phyloP scores from a whole-genome alignment of 805 yeast species.

The Zygosaccharomyces bisporus region DNA sequence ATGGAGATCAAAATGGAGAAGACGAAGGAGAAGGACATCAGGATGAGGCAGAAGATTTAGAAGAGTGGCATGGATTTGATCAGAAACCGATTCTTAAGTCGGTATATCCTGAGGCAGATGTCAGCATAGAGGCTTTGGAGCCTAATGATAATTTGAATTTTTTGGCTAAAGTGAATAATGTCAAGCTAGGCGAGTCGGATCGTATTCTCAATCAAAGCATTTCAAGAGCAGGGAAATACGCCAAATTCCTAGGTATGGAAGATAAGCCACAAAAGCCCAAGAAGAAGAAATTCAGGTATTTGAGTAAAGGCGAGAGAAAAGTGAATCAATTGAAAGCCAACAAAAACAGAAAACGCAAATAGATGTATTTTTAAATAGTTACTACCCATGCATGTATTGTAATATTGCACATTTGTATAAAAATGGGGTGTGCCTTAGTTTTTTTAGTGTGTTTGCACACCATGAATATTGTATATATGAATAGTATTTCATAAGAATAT shows the following conservation, averaged over 20 bases:
- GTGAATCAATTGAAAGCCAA: conserved; percentile 48
- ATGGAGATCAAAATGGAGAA: conserved; percentile 21
- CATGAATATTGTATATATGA: no score
- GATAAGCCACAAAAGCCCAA: conserved; percentile 40
- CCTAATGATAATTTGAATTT: conserved; percentile 53
- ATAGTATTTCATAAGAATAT: no score
- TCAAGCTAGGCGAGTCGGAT: conserved; percentile 63
- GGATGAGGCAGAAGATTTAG: conserved; percentile 15
- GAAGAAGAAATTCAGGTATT: conserved; percentile 84
- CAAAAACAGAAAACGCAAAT: conserved; percentile 37
- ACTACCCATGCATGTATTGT: background rate
- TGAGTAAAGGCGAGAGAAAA: conserved; percentile 75
- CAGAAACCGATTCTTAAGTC: conserved; percentile 36
- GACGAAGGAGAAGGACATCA: conserved; percentile 19
- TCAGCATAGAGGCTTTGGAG: conserved; percentile 47
- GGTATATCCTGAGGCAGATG: conserved; percentile 39
- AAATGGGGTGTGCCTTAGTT: background rate
- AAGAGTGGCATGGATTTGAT: conserved; percentile 41
- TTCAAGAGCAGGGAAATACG: conserved; percentile 78
- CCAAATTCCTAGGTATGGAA: conserved; percentile 56
- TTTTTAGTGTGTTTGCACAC: background rate
- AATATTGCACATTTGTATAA: conserved; percentile 1
- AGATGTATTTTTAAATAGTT: conserved; percentile 1
- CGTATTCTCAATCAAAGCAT: conserved; percentile 71
- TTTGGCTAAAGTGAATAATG: conserved; percentile 62